These are phyloP conservation scores for Geotrichum reessii DNA, from an alignment of 1,139 yeast genomes.

Conservation along the genomic window DNA sequence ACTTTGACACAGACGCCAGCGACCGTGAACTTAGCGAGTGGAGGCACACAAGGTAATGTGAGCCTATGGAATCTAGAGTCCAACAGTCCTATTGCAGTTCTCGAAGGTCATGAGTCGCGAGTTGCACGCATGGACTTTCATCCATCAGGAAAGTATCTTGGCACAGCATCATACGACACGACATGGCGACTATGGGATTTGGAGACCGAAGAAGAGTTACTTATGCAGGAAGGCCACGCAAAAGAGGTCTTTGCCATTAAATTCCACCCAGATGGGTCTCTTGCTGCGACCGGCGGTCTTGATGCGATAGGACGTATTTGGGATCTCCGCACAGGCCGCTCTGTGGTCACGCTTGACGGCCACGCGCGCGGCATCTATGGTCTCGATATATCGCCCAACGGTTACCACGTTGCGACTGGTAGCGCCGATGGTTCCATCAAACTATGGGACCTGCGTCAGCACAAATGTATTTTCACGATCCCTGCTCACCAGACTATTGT, in stretches of 20 bases:
- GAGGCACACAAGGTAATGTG: constrained; percentile 63
- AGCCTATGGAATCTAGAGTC: constrained; percentile 41
- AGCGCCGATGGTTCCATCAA: constrained; percentile 78
- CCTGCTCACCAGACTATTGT: constrained; percentile 76
- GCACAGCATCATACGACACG: constrained; percentile 74
- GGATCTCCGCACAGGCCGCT: constrained; percentile 80
- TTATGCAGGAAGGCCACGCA: constrained; percentile 80
- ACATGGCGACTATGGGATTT: constrained; percentile 92
- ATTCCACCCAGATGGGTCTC: constrained; percentile 73
- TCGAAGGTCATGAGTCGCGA: constrained; percentile 47
- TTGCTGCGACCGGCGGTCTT: constrained; percentile 70
- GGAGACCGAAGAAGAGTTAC: constrained; percentile 42
- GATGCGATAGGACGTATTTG: constrained; percentile 73
- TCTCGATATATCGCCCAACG: constrained; percentile 71
- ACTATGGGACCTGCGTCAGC: constrained; percentile 77
- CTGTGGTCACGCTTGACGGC: constrained; percentile 53
- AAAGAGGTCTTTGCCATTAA: constrained; percentile 61
- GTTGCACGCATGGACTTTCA: constrained; percentile 63
- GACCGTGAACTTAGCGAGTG: constrained; percentile 40
- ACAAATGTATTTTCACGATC: constrained; percentile 46
- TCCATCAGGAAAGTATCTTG: constrained; percentile 52
- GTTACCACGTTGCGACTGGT: constrained; percentile 71
- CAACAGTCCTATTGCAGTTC: constrained; percentile 23
- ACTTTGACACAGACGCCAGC: constrained; percentile 21
- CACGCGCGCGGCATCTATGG: constrained; percentile 71